Conservation (phyloP, 2,329 filamentous ascomycete species). For the Bertia moriformis region DNA sequence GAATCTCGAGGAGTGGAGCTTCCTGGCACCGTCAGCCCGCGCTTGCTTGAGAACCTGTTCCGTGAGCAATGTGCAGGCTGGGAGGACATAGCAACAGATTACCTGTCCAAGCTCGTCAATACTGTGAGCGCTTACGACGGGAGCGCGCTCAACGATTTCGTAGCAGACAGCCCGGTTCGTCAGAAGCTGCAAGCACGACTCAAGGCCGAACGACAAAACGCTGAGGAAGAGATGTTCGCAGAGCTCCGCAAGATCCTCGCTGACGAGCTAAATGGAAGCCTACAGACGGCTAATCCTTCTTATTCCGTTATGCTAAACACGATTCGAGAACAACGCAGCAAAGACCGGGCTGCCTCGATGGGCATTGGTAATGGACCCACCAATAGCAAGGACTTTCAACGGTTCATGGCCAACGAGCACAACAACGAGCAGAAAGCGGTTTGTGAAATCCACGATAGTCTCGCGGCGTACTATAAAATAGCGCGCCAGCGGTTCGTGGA, state of each 20-base stretch:
- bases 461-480: slow-evolving; percentile 16
- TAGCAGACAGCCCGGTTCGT: background rate
- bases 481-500: slow-evolving; percentile 17
- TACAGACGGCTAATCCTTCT: background rate
- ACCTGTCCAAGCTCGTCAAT: too few species aligned
- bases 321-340: background rate
- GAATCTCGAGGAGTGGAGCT: background rate
- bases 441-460: slow-evolving; percentile 14
- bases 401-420: slow-evolving; percentile 1
- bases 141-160: background rate
- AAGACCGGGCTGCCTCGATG: background rate
- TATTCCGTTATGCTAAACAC: background rate
- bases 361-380: background rate
- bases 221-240: too few species aligned
- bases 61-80: background rate
- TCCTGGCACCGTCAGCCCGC: background rate
- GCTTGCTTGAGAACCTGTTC: background rate
- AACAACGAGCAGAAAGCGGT: slow-evolving; percentile 8
- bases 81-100: background rate
- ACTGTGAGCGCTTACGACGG: background rate
- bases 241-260: background rate
- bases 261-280: background rate
- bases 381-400: background rate
- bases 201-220: background rate
- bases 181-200: background rate